Evolutionary conservation across 768 basidiomycete genomes (phyloP), one percentile per base, ranked within the genome.

Genomic region (Sarcodon aspratus): DNA sequence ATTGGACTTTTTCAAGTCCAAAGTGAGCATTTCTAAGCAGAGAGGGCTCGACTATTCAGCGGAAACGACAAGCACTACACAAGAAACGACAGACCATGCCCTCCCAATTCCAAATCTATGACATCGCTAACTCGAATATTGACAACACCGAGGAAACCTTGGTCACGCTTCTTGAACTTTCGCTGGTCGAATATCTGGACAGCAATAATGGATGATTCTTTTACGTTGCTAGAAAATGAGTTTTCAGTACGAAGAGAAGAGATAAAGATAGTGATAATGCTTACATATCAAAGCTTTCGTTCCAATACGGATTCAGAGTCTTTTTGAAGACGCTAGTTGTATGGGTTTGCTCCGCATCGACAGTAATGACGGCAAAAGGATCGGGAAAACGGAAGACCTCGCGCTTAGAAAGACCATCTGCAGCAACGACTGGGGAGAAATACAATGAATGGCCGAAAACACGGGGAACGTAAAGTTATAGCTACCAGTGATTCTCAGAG

Each of bases 121-220:
- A 85, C 85, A 66, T 93, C 88, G 62, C 82, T 79, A 52, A 98
- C 90, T 56, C 85, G 78, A 55, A 98, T 77, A 63, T 99, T 99
- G 57, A 98, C 94, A 11, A 98, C 95, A 34, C 96, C 96, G 48
- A 99, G 72, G 66, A 99, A 99, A 1, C 96, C 96, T 63, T 98
- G 96, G 63, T 99, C 96, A 59, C 85, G 82, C 67, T 88, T 78
- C 75, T 99, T 99, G 73, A 98, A 98, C 69, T 99, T 99, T 65
- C 92, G 83, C 67, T 98, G 95, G 68, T 99, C 96, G 57, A 98
- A 98, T 58, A 98, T 96, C 68, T 99, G 96, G 1, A 98, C 94
- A 5, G 92, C 91, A 50, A 99, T 79, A 44, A 98, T 89, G 13
- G 94, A 97, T n/a, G 89, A 91, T 57, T 99, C 96, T 65, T 93